Base-by-base conservation (phyloP, 345 rosid genomes). In the Sisymbrium irio region DNA sequence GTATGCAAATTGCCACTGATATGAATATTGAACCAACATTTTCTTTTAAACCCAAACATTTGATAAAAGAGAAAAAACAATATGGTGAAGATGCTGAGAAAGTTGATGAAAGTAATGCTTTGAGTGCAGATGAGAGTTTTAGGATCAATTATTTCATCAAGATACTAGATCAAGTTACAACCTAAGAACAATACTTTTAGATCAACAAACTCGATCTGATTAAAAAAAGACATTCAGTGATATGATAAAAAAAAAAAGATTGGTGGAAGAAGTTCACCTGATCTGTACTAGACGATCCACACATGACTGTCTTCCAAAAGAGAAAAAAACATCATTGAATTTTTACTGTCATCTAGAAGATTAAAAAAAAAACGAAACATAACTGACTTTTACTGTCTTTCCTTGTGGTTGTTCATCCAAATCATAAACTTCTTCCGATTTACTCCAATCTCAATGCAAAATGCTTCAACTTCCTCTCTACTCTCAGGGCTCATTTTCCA, bases 381-480 rank as follows among this genome's bases (percentile, higher is more conserved):
- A 2, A 27, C 28, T 27, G 28, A 27, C 0, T 27, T 27, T 27
- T 27, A 27, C 28, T 27, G 28, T 10, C 46, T 85, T 61, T 88
- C 83, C 71, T 86, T 90, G 83, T 90, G 89, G 64, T 90, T 90
- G 17, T 85, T 87, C 82, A 90, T 85, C 97, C 97, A 90, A 13
- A 80, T 80, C 80, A 79, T 86, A 69, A 90, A 89, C 1, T 77
- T 89, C 11, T 85, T 86, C 12, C 78, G 70, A 53, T 74, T 76
- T 1, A 90, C 61, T 15, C 90, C 94, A 66, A 49, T 78, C 49
- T 86, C 94, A 8, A 65, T 53, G 65, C 94, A 88, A 79, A 90
- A 86, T 72, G 72, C 65, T 59, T 84, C 87, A 69, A 83, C 83
- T 8, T 44, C 81, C 9, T 75, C 75, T 42, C 80, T 77, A 11